phyloP scores from a whole-genome alignment of 164 flowering plant genomes.

The Piper longum region DNA sequence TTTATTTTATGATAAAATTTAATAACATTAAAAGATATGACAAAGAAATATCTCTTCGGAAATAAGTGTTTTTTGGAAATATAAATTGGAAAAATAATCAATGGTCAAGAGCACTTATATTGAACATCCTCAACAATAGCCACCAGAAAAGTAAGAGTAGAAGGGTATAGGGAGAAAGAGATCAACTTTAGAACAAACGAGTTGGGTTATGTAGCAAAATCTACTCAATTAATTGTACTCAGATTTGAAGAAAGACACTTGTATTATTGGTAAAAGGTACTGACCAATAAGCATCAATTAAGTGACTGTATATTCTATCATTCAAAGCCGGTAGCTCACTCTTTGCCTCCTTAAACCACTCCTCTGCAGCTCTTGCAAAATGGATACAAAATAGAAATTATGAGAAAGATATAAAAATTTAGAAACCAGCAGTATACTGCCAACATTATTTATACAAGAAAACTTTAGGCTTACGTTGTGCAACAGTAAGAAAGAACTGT shows the following conservation, averaged over 20 bases:
- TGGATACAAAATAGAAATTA: slow-evolving; percentile 2
- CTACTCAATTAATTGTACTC: background rate
- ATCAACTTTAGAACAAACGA: background rate
- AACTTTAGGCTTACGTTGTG: too few species aligned
- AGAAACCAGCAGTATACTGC: too few species aligned
- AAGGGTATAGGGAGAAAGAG: background rate
- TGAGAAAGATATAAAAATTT: background rate
- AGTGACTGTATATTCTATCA: slow-evolving; percentile 70
- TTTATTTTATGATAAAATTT: too few species aligned
- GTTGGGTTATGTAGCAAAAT: background rate
- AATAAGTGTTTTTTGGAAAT: too few species aligned
- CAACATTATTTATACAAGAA: too few species aligned
- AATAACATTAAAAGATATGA: too few species aligned
- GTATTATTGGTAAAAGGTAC: slow-evolving; percentile 6
- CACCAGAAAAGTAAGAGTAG: too few species aligned
- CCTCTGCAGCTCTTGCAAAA: slow-evolving; percentile 82
- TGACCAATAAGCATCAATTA: slow-evolving; percentile 85
- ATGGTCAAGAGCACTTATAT: too few species aligned
- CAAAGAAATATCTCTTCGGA: too few species aligned
- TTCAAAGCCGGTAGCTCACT: slow-evolving; percentile 40
- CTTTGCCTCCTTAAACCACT: slow-evolving; percentile 89
- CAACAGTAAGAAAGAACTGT: background rate
- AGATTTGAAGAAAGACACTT: background rate
- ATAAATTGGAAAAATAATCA: too few species aligned
- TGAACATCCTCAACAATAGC: too few species aligned